Percentiles rank a stretch among this genome's conserved stretches.
phyloP scores from a whole-genome alignment of 1,284 basidiomycete species.

The Vanrija humicola region DNA sequence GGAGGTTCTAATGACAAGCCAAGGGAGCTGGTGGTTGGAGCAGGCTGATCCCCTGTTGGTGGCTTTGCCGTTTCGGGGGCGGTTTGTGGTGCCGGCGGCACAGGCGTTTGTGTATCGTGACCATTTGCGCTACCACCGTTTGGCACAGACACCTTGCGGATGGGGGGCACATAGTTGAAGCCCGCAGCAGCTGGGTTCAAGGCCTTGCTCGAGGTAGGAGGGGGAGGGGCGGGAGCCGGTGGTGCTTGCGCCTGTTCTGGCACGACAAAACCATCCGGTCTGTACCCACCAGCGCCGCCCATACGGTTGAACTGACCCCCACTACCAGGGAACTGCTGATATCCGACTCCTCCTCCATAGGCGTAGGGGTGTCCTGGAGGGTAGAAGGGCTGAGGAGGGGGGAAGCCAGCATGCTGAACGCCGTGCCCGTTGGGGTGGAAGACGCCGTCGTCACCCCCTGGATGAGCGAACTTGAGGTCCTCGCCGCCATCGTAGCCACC shows the following conservation, averaged over 20 bases:
- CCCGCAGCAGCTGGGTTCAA: constrained; percentile 44
- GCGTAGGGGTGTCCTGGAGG: constrained; percentile 43
- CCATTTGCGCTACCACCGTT: constrained; percentile 1
- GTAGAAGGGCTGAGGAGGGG: constrained; percentile 19
- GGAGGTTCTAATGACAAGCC: constrained; percentile 15
- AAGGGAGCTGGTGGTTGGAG: constrained; percentile 3
- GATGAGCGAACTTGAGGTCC: constrained; percentile 2
- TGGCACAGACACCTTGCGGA: neutral
- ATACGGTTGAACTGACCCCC: neutral
- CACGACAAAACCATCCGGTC: constrained; percentile 9
- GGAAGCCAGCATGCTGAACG: neutral
- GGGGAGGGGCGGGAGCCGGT: constrained; percentile 9
- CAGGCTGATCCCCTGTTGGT: constrained; percentile 3
- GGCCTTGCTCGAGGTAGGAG: constrained; percentile 14
- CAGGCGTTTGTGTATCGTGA: neutral
- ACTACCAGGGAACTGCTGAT: constrained; percentile 9
- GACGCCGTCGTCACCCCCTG: constrained; percentile 1
- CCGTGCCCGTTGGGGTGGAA: constrained; percentile 9
- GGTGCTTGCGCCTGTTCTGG: constrained; percentile 1
- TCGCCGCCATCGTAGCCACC: constrained; percentile 1
- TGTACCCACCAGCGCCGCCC: constrained; percentile 6
- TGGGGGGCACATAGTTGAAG: constrained; percentile 24
- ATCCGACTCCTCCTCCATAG: constrained; percentile 40
- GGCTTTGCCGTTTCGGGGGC: neutral
- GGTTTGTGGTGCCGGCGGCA: neutral